These are phyloP conservation scores for Plasmopara muralis DNA, from an alignment of 352 stramenopile species.

Conservation along the genomic window DNA sequence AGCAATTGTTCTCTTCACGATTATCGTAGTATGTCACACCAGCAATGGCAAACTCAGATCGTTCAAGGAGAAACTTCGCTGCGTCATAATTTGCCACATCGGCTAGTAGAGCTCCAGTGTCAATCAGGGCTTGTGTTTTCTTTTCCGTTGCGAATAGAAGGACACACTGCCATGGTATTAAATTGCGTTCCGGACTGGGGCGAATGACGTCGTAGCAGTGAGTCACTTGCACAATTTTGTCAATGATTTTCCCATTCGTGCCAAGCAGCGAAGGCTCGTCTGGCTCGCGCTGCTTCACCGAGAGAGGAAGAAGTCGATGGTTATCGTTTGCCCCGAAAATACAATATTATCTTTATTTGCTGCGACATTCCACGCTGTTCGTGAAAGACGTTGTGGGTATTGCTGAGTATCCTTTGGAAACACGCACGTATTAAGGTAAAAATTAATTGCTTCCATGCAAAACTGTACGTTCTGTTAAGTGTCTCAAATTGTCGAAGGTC, in stretches of 20 bases:
- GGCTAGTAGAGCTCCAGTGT: conserved; percentile 77
- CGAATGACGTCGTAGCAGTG: conserved; percentile 30
- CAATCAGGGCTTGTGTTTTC: conserved; percentile 63
- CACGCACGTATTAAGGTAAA: conserved; percentile 77
- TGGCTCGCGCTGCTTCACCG: conserved; percentile 59
- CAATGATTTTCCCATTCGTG: conserved; percentile 87
- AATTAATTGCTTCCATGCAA: conserved; percentile 77
- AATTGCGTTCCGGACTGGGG: neutral
- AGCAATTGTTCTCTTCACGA: conserved; percentile 38
- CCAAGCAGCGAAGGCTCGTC: conserved; percentile 38
- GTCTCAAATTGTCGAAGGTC: conserved; percentile 59
- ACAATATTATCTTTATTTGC: conserved; percentile 52
- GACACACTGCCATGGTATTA: conserved; percentile 42
- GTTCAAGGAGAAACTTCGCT: conserved; percentile 38
- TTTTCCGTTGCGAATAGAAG: conserved; percentile 35
- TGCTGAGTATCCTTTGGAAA: conserved; percentile 79
- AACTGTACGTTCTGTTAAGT: conserved; percentile 43
- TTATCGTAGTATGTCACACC: conserved; percentile 86
- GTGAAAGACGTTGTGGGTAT: conserved; percentile 60
- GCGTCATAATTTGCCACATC: conserved; percentile 48
- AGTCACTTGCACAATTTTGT: conserved; percentile 46
- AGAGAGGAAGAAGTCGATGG: conserved; percentile 61
- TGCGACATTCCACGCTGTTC: conserved; percentile 81
- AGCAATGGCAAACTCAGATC: conserved; percentile 20
- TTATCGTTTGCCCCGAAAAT: conserved; percentile 89